A percentile compares a stretch with the other conserved stretches of the same genome.
Conservation (phyloP, 768 basidiomycete genomes). For the Ramaria rubella region DNA sequence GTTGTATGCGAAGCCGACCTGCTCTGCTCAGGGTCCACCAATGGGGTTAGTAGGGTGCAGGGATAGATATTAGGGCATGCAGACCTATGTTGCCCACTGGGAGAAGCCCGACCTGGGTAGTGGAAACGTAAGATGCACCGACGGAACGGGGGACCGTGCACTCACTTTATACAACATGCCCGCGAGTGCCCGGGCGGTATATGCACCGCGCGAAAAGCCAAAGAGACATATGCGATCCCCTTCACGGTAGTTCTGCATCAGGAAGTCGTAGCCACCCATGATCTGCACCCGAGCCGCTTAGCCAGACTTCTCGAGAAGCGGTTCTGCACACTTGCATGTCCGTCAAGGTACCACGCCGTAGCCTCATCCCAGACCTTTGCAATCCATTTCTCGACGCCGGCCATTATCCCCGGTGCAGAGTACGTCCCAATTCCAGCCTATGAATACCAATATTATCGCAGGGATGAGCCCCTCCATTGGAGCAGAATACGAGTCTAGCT, state of each 20-base stretch:
- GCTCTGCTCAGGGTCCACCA: conserved; percentile 30
- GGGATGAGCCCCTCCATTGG: not conserved
- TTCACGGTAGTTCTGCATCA: conserved; percentile 70
- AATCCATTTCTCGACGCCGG: conserved; percentile 48
- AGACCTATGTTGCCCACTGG: conserved; percentile 47
- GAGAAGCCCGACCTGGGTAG: conserved; percentile 58
- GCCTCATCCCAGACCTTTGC: conserved; percentile 63
- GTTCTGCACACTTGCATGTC: conserved; percentile 34
- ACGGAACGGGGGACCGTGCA: conserved; percentile 1
- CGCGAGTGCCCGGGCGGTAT: conserved; percentile 64
- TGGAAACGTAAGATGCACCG: not conserved
- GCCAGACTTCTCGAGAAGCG: not conserved
- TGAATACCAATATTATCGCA: not conserved
- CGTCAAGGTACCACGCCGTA: conserved; percentile 66
- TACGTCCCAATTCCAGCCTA: conserved; percentile 45
- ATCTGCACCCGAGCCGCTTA: conserved; percentile 19
- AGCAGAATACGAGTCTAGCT: not conserved
- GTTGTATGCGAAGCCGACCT: conserved; percentile 69
- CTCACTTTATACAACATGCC: conserved; percentile 65
- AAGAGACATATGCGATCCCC: conserved; percentile 75
- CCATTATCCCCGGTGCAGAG: conserved; percentile 60
- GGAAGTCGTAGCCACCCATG: conserved; percentile 65
- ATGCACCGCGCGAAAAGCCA: conserved; percentile 71
- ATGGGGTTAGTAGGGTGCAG: not conserved
- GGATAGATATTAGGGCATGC: not conserved